Conservation (phyloP, 352 stramenopile genomes). For the Phytophthora sp. region DNA sequence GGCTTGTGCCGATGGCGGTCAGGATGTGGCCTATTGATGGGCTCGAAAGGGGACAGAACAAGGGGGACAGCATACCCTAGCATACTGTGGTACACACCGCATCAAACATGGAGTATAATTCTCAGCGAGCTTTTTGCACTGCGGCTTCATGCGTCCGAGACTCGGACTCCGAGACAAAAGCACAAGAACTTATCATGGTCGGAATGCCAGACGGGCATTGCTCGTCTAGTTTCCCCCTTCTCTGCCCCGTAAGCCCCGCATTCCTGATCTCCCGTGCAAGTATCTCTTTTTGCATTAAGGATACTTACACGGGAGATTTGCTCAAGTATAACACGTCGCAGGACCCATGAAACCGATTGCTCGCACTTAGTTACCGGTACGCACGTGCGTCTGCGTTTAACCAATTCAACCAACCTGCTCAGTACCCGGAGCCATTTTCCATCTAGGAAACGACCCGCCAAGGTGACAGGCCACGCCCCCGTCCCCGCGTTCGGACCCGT, state of each 20-base stretch:
- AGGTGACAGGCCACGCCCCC: conserved; percentile 26
- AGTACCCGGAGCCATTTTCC: conserved; percentile 17
- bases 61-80: background rate
- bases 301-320: too few relatives aligned
- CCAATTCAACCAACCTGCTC: background rate
- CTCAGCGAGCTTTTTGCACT: too few relatives aligned
- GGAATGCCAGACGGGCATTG: too few relatives aligned
- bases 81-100: conserved; percentile 1
- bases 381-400: background rate
- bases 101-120: too few relatives aligned
- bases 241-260: background rate
- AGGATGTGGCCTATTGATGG: conserved; percentile 11
- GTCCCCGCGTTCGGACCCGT: conserved; percentile 11
- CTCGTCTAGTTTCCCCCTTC: background rate
- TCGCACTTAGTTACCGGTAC: conserved; percentile 12
- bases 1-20: conserved; percentile 22
- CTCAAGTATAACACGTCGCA: conserved; percentile 7
- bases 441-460: conserved; percentile 23
- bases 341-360: conserved; percentile 11
- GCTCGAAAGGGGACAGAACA: background rate
- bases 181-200: background rate
- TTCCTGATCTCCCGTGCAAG: conserved; percentile 1
- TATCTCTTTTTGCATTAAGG: background rate
- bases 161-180: background rate
- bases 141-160: too few relatives aligned